Base-by-base conservation (phyloP, 495 filamentous ascomycete species). In the Podospora bellae-mahoneyi region DNA sequence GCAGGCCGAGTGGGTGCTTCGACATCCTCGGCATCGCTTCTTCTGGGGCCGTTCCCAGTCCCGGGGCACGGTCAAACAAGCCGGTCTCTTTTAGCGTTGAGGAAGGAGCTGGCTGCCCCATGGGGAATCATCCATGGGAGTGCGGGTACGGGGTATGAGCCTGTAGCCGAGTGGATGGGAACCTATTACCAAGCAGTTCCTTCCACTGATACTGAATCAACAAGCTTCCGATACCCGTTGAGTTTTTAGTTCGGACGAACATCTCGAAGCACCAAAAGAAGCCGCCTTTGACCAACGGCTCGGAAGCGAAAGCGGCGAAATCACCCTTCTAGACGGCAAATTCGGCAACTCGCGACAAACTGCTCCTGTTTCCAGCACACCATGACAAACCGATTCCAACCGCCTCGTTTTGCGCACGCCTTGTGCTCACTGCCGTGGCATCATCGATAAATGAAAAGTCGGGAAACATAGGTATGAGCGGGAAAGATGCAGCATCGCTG, bases 1-100 rank as follows among this genome's bases (percentile, higher is more conserved):
- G 55, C 55, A 58, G 55, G 55, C 55, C 55, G 55, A 58, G 55
- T 26, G 23, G 55, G 39, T 48, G 39, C 55, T 58, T 19, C 55
- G 9, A 48, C 39, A 20, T 58, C 55, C 55, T 58, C 55, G 55
- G 55, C 55, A 58, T 58, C 55, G 55, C 23, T 58, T 26, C 55
- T 58, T 58, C 55, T 48, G 39, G 39, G 15, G 39, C 39, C 39
- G 39, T 48, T 48, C 34, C 10, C 34, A 6, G 34, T 39, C 34
- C 34, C 34, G 34, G 34, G 1, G 34, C 34, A 39, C 34, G 34
- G 34, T 39, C 34, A 39, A 39, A 6, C 20, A 23, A 18, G 54
- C 54, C 20, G 54, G 54, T 57, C n/a, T 26, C 5, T 13, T 58
- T 20, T 58, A 58, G 54, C 54, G 54, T 56, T 15, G 16, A 18